Percentiles rank a stretch among this genome's conserved stretches.
These are phyloP conservation scores for Galeopsis tetrahit DNA, from an alignment of 257 asterid species.

Conservation along the genomic window DNA sequence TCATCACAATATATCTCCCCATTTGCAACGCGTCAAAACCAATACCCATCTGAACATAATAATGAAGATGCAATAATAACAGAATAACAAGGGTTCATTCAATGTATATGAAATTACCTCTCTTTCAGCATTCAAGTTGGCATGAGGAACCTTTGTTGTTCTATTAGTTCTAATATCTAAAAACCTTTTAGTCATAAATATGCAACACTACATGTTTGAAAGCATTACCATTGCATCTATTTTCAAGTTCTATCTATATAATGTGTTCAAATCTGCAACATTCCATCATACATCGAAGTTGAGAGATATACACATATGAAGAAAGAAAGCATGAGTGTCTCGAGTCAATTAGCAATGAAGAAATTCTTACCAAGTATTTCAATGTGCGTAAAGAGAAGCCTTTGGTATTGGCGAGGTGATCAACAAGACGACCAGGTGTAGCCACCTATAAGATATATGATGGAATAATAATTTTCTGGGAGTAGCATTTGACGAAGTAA, in stretches of 20 bases:
- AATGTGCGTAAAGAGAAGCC: constrained; percentile 79
- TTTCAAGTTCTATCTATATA: background rate
- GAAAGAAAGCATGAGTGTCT: constrained; percentile 4
- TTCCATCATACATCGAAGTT: background rate
- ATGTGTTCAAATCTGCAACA: background rate
- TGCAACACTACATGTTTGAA: background rate
- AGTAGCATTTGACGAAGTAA: background rate
- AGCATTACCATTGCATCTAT: background rate
- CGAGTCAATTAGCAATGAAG: constrained; percentile 27
- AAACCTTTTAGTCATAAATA: no score
- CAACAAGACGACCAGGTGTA: constrained; percentile 94
- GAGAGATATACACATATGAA: constrained; percentile 8
- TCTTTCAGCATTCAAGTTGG: constrained; percentile 18
- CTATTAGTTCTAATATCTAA: background rate
- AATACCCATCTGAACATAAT: background rate
- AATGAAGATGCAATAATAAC: background rate
- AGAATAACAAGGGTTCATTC: background rate
- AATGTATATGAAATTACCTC: constrained; percentile 6
- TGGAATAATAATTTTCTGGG: background rate
- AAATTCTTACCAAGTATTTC: constrained; percentile 72
- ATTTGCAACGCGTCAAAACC: background rate
- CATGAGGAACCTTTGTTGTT: background rate
- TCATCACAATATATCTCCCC: no score
- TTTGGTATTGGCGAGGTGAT: constrained; percentile 90
- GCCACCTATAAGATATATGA: constrained; percentile 67